Percentiles rank a stretch among this genome's conserved stretches.
Evolutionary conservation across 768 basidiomycete species (phyloP).

Genomic region (Phanerochaete carnosa): DNA sequence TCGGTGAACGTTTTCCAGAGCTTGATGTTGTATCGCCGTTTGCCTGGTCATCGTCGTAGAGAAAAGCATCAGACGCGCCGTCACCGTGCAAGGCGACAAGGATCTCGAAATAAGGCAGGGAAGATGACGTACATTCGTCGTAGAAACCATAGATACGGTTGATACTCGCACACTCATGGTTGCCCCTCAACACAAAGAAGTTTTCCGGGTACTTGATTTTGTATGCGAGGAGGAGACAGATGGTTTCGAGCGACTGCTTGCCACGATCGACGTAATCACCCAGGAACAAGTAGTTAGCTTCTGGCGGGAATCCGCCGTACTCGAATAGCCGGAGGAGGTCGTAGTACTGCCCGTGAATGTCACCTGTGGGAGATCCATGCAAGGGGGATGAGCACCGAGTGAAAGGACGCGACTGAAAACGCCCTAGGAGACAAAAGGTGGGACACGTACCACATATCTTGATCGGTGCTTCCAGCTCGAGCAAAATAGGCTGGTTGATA

Average conservation of each 20-base stretch:
- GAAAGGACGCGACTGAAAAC: background rate
- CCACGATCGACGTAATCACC: constrained; percentile 99
- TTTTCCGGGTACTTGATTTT: constrained; percentile 99
- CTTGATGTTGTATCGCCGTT: constrained; percentile 99
- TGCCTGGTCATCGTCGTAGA: constrained; percentile 54
- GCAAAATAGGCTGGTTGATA: constrained; percentile 96
- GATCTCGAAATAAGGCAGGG: background rate
- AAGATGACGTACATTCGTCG: constrained; percentile 85
- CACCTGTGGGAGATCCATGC: constrained; percentile 52
- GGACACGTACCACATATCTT: constrained; percentile 91
- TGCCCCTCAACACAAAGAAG: constrained; percentile 98
- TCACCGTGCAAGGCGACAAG: background rate
- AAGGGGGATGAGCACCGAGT: background rate
- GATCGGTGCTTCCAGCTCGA: constrained; percentile 98
- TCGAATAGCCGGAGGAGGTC: constrained; percentile 97
- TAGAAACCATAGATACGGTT: constrained; percentile 99
- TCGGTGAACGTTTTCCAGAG: constrained; percentile 99
- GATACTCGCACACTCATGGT: constrained; percentile 99
- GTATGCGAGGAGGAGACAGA: constrained; percentile 97
- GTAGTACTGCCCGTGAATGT: constrained; percentile 99
- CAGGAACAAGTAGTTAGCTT: constrained; percentile 99
- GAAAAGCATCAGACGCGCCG: background rate
- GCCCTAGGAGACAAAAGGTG: constrained; percentile 4
- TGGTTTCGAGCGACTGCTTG: constrained; percentile 99
- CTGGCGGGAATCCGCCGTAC: constrained; percentile 98